A percentile compares a stretch with the other conserved stretches of the same genome.
phyloP scores from a whole-genome alignment of 2,329 filamentous ascomycete genomes.

The Pseudophaeomoniella oleicola region DNA sequence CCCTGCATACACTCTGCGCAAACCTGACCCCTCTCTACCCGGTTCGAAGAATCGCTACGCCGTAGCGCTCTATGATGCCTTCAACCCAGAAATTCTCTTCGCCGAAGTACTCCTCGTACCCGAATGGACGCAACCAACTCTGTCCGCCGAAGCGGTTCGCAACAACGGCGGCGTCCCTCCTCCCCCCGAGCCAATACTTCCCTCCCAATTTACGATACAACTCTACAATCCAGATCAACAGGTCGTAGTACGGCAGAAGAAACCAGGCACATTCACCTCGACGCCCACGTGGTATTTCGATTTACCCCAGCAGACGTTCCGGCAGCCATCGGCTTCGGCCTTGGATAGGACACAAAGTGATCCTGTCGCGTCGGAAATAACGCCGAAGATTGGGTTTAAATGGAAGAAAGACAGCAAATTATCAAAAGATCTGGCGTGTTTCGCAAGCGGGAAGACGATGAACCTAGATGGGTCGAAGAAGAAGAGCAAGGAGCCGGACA shows the following conservation, averaged over 20 bases:
- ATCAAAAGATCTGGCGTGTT: conserved; percentile 78
- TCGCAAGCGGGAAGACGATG: conserved; percentile 63
- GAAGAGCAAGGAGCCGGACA: conserved; percentile 82
- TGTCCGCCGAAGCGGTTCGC: conserved; percentile 69
- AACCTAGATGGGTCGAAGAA: conserved; percentile 47
- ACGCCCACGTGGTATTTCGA: conserved; percentile 82
- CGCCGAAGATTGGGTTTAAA: conserved; percentile 66
- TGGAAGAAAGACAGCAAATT: conserved; percentile 84
- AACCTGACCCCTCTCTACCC: conserved; percentile 55
- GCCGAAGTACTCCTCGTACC: conserved; percentile 75
- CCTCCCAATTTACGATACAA: conserved; percentile 66
- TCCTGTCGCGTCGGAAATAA: conserved; percentile 36
- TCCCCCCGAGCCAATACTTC: conserved; percentile 57
- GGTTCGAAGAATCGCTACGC: conserved; percentile 72
- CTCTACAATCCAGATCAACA: conserved; percentile 90
- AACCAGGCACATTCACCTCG: conserved; percentile 65
- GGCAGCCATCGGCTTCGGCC: conserved; percentile 59
- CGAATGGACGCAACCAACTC: conserved; percentile 68
- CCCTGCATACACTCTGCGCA: conserved; percentile 67
- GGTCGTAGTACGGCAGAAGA: conserved; percentile 50
- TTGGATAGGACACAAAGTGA: conserved; percentile 60
- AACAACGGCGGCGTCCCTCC: conserved; percentile 50
- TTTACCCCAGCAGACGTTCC: conserved; percentile 74
- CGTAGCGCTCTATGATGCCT: conserved; percentile 69
- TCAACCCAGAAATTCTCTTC: conserved; percentile 66